Evolutionary conservation across 176 grass and related monocot species (phyloP).

Genomic region (Oryza meridionalis): DNA sequence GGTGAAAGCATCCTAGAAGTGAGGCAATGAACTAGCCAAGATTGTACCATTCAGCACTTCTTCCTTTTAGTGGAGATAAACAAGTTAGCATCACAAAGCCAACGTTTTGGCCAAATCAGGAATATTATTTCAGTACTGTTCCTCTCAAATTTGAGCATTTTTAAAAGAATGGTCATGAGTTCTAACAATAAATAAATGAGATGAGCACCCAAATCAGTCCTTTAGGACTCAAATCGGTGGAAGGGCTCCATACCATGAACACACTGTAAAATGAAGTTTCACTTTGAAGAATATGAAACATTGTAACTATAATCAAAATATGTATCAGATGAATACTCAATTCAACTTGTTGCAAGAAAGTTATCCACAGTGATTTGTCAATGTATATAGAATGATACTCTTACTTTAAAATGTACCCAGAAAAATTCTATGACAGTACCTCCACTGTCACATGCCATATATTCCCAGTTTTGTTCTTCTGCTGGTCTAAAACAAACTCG

Average conservation of each 20-base stretch:
- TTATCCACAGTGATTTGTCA: not conserved
- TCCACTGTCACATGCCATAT: conserved; percentile 87
- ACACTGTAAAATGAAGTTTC: conserved; percentile 17
- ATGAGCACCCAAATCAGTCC: not conserved
- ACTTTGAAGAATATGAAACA: not conserved
- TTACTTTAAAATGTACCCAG: conserved; percentile 14
- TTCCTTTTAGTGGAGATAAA: not conserved
- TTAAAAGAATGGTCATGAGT: not conserved
- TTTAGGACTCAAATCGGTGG: not conserved
- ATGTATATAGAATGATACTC: not conserved
- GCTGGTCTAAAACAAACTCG: conserved; percentile 61
- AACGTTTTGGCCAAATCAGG: not conserved
- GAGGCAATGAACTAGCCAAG: not conserved
- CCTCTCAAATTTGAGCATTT: not conserved
- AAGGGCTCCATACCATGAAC: not conserved
- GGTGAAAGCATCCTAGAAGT: conserved; percentile 27
- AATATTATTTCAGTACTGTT: not conserved
- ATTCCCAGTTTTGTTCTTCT: conserved; percentile 88
- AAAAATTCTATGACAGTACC: conserved; percentile 51
- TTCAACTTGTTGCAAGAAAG: conserved; percentile 28
- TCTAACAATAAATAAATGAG: not conserved
- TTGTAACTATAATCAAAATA: conserved; percentile 13
- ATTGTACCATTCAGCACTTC: not conserved
- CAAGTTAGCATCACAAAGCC: not conserved
- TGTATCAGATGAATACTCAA: conserved; percentile 23